Conservation (phyloP, 495 filamentous ascomycete species). For the Penicillium paradoxum region DNA sequence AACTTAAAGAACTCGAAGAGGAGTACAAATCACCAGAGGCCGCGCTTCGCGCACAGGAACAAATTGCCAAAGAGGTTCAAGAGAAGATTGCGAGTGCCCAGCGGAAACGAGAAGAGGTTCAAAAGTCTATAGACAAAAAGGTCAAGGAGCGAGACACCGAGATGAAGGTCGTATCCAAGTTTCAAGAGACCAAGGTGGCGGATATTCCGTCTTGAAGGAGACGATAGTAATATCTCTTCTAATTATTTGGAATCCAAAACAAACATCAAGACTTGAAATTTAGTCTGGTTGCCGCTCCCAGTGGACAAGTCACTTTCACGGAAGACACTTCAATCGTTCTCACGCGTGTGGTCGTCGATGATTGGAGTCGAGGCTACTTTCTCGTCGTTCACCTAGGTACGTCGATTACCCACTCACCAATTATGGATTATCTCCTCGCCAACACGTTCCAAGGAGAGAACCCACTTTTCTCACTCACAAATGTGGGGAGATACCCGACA, state of each 20-base stretch:
- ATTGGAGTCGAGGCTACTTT: not conserved
- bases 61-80: conserved; percentile 36
- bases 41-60: conserved; percentile 38
- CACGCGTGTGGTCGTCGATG: not conserved
- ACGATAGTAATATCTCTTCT: not conserved
- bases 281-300: not conserved
- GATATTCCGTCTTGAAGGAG: conserved; percentile 29
- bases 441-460: not conserved
- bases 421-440: too few species aligned
- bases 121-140: conserved; percentile 44
- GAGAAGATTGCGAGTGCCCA: conserved; percentile 36
- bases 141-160: conserved; percentile 42
- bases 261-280: not conserved
- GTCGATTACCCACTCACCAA: not conserved
- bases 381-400: not conserved
- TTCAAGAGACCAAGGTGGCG: conserved; percentile 35
- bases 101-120: conserved; percentile 38
- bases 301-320: not conserved
- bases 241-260: not conserved
- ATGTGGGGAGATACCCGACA: not conserved
- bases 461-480: not conserved
- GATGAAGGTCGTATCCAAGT: conserved; percentile 44
- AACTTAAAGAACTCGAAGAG: conserved; percentile 37
- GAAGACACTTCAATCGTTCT: not conserved
- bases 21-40: conserved; percentile 35